Conservation (phyloP, 495 filamentous ascomycete genomes). For the Penicillium coffeae region DNA sequence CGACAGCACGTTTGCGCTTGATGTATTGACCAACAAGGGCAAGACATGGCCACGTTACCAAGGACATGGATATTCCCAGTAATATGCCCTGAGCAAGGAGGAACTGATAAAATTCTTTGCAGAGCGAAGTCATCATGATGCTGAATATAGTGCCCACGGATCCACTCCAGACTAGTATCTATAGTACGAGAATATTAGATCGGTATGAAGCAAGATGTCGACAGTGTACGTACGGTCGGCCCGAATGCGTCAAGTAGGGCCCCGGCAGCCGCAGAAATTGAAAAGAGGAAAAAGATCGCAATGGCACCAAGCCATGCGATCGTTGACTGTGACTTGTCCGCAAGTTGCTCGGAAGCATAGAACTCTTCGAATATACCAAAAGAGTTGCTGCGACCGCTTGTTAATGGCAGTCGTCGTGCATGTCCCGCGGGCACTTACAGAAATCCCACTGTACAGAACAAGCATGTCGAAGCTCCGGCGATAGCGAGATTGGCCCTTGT, state of each 20-base stretch:
- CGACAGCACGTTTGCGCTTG: constrained; percentile 47
- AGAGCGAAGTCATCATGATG: constrained; percentile 57
- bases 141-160: constrained; percentile 34
- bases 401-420: no score
- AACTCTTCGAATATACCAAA: constrained; percentile 63
- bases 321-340: constrained; percentile 39
- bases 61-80: constrained; percentile 44
- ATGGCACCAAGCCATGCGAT: constrained; percentile 62
- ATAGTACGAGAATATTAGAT: not conserved
- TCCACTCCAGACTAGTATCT: constrained; percentile 29
- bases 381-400: not conserved
- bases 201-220: not conserved
- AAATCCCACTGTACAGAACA: constrained; percentile 57
- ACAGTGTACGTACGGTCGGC: constrained; percentile 26
- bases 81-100: constrained; percentile 59
- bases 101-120: constrained; percentile 57
- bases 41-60: constrained; percentile 50
- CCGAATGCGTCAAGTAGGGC: constrained; percentile 38
- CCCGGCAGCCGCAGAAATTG: constrained; percentile 30
- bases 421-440: constrained; percentile 17
- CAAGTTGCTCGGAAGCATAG: constrained; percentile 51
- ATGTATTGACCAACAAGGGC: constrained; percentile 54
- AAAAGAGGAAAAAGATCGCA: constrained; percentile 37
- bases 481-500: constrained; percentile 23
- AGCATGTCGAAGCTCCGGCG: constrained; percentile 22